Percentiles rank a stretch among this genome's conserved stretches.
Conservation (phyloP, 441 rosid species). For the Populus hybrid region DNA sequence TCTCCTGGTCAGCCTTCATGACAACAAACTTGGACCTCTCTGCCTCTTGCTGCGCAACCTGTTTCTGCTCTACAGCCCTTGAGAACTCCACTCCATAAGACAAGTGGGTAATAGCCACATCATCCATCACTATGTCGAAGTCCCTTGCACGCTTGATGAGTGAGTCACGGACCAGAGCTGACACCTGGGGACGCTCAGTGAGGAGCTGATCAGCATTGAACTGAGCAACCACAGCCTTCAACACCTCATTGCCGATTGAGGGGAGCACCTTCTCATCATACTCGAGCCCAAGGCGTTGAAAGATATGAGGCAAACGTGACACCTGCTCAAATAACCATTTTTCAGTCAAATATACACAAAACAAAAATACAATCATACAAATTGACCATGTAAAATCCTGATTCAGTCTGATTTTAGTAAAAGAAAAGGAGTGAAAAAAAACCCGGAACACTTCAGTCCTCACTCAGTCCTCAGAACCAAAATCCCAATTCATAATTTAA, state of each 20-base stretch:
- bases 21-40: slow-evolving; percentile 92
- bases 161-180: slow-evolving; percentile 72
- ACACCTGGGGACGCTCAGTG: slow-evolving; percentile 92
- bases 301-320: slow-evolving; percentile 64
- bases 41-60: slow-evolving; percentile 97
- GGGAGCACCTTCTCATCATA: slow-evolving; percentile 97
- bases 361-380: background rate
- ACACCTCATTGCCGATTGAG: slow-evolving; percentile 89
- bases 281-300: slow-evolving; percentile 87
- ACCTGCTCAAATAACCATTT: slow-evolving; percentile 39
- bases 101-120: slow-evolving; percentile 91
- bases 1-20: slow-evolving; percentile 96
- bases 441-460: background rate
- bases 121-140: slow-evolving; percentile 81
- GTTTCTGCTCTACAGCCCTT: slow-evolving; percentile 97
- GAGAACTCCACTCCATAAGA: slow-evolving; percentile 92
- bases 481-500: slow-evolving; percentile 16
- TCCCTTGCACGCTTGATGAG: slow-evolving; percentile 76
- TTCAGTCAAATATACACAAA: background rate
- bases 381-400: background rate
- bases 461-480: background rate
- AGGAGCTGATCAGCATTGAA: slow-evolving; percentile 98
- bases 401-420: background rate
- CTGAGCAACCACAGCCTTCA: slow-evolving; percentile 94
- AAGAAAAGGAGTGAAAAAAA: background rate